phyloP scores from a whole-genome alignment of 2,329 filamentous ascomycete genomes.

The Didymella exigua region DNA sequence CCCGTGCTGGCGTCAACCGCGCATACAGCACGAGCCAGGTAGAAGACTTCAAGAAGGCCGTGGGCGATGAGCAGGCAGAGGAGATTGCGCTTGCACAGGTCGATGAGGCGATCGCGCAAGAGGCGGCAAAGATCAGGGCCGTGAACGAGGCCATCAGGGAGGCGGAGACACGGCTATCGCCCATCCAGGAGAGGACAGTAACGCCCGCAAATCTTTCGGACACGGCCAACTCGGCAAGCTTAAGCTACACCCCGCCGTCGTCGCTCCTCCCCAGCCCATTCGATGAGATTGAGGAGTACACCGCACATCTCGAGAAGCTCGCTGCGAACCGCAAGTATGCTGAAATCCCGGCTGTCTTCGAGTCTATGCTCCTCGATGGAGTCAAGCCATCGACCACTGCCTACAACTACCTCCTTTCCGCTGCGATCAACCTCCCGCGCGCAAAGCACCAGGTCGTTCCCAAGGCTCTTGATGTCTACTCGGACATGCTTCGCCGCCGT shows the following conservation, averaged over 20 bases:
- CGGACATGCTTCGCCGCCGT: constrained; percentile 89
- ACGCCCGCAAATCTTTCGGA: constrained; percentile 42
- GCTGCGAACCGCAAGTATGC: constrained; percentile 74
- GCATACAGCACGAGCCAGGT: constrained; percentile 62
- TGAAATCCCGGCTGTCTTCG: constrained; percentile 89
- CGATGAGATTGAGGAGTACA: constrained; percentile 71
- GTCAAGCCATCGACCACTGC: constrained; percentile 79
- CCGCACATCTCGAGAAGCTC: constrained; percentile 77
- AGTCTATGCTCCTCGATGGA: constrained; percentile 83
- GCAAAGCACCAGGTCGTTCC: constrained; percentile 84
- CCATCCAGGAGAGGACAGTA: constrained; percentile 37
- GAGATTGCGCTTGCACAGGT: constrained; percentile 75
- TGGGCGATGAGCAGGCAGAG: constrained; percentile 54
- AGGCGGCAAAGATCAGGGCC: constrained; percentile 68
- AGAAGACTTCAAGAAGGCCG: constrained; percentile 64
- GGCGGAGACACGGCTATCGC: constrained; percentile 41
- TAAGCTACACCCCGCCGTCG: constrained; percentile 41
- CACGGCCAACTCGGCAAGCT: constrained; percentile 32
- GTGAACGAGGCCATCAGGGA: constrained; percentile 49
- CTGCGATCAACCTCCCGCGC: constrained; percentile 80
- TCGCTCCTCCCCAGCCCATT: constrained; percentile 65
- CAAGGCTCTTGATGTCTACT: constrained; percentile 92
- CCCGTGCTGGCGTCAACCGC: constrained; percentile 50
- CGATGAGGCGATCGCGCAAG: constrained; percentile 80
- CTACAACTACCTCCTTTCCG: constrained; percentile 89